Base-by-base conservation (phyloP, 257 asterid species). In the Lycium barbarum region DNA sequence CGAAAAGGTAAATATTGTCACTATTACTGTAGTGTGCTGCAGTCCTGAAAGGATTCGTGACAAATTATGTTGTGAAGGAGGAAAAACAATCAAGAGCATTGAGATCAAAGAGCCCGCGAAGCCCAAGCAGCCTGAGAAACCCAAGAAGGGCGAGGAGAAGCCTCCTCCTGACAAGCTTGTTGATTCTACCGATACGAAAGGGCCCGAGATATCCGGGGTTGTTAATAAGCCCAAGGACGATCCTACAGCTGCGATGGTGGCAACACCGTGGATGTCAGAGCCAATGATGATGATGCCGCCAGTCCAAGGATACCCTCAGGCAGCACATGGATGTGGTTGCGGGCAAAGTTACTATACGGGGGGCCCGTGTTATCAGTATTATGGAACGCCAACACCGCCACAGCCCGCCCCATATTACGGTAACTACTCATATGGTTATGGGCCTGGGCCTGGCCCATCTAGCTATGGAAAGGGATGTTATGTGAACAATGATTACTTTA, bases 31-130 rank as follows among this genome's bases (percentile, higher is more conserved):
- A 78, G 93, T 93, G 2, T 91, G 99, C 88, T 94, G 98, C 78
- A 91, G 94, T 88, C 99, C 98, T 0, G 98, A 95, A 87, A 91
- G 87, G 58, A 88, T 94, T 67, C 96, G 98, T 7, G 98, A 94
- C 87, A 94, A 93, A 84, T 63, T 96, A 15, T 91, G 92, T 35
- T 84, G 83, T 51, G 91, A 85, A 76, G 98, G 96, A 49, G 88
- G 94, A 9, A 90, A 86, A 73, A 87, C 85, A 0, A 94, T 96
- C 84, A 89, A 92, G 63, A 89, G 92, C 81, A 93, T 94, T 68
- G 95, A 90, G 22, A 96, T 96, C 22, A 70, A 83, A 7, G 93
- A 85, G 7, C 91, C 90, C 9, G 67, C 88, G 0, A 65, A 73
- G 35, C 82, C 86, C 13, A 80, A 88, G 2, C 51, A 58, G 3